Percentiles rank a stretch among this genome's conserved stretches.
These are phyloP conservation scores for Phytophthora idaei DNA, from an alignment of 352 stramenopile genomes.

Conservation along the genomic window DNA sequence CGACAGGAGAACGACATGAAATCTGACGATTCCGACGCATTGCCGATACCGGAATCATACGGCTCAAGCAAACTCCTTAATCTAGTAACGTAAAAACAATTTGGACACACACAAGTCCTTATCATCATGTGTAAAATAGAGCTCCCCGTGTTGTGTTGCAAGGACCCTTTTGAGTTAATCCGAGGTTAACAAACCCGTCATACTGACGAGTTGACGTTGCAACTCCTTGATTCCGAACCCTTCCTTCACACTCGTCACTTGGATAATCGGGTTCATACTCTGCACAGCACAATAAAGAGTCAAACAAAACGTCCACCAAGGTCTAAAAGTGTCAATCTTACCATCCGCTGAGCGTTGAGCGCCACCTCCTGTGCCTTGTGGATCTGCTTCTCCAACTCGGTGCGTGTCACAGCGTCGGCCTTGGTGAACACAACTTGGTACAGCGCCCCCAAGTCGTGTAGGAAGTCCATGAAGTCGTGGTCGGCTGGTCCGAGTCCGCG, in stretches of 20 bases:
- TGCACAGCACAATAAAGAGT: constrained; percentile 20
- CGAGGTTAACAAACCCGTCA: constrained; percentile 53
- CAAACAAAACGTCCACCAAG: constrained; percentile 1
- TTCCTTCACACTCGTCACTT: constrained; percentile 82
- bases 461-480: constrained; percentile 88
- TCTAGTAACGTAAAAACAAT: constrained; percentile 3
- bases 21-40: constrained; percentile 26
- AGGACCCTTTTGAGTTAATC: neutral
- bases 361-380: constrained; percentile 56
- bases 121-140: constrained; percentile 12
- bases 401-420: constrained; percentile 64
- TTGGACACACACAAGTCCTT: too few species aligned
- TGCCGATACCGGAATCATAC: constrained; percentile 41
- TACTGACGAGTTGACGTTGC: constrained; percentile 72
- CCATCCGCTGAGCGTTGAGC: constrained; percentile 56
- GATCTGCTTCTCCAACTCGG: constrained; percentile 57
- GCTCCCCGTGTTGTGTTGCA: constrained; percentile 5
- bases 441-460: constrained; percentile 77
- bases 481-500: constrained; percentile 81
- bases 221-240: constrained; percentile 78
- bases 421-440: constrained; percentile 94
- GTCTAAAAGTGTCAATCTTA: constrained; percentile 17
- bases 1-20: constrained; percentile 31
- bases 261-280: constrained; percentile 85
- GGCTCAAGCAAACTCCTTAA: constrained; percentile 31